These are phyloP conservation scores for Cucumis cinereus DNA, from an alignment of 306 rosid genomes.

Conservation along the genomic window DNA sequence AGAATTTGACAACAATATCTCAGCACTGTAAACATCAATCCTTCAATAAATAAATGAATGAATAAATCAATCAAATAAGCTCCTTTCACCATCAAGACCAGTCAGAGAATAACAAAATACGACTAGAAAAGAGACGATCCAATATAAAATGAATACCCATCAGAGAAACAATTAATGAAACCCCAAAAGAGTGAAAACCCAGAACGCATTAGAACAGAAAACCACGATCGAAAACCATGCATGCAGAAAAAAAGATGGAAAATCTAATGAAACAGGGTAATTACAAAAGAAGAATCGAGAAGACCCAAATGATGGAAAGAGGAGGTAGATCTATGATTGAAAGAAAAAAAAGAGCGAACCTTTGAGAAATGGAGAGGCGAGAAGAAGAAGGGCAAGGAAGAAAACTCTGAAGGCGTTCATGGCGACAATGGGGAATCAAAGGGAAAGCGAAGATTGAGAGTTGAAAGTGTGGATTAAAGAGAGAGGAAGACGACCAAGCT, in stretches of 20 bases:
- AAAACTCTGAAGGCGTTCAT: conserved; percentile 31
- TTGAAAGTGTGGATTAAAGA: not conserved
- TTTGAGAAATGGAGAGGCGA: conserved; percentile 60
- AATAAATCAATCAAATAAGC: not conserved
- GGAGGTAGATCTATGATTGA: conserved; percentile 47
- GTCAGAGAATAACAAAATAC: not conserved
- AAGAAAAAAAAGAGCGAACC: conserved; percentile 27
- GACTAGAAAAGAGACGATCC: not conserved
- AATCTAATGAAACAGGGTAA: not conserved
- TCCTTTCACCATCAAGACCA: not conserved
- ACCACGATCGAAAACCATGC: not conserved
- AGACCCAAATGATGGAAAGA: not conserved
- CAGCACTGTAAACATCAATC: not conserved
- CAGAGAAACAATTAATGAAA: not conserved
- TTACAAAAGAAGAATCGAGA: not conserved
- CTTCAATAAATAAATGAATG: not conserved
- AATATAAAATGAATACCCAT: not conserved
- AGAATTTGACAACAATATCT: not conserved
- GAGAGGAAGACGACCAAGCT: conserved; percentile 2
- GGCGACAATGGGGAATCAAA: conserved; percentile 8
- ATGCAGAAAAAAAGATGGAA: not conserved
- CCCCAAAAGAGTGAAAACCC: not conserved
- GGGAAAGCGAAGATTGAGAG: not conserved
- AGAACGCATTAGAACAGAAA: not conserved
- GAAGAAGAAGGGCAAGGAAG: conserved; percentile 50